A percentile compares a stretch with the other conserved stretches of the same genome.
Evolutionary conservation across 83 land plant species (phyloP).

Genomic region (Isoetes engelmannii): DNA sequence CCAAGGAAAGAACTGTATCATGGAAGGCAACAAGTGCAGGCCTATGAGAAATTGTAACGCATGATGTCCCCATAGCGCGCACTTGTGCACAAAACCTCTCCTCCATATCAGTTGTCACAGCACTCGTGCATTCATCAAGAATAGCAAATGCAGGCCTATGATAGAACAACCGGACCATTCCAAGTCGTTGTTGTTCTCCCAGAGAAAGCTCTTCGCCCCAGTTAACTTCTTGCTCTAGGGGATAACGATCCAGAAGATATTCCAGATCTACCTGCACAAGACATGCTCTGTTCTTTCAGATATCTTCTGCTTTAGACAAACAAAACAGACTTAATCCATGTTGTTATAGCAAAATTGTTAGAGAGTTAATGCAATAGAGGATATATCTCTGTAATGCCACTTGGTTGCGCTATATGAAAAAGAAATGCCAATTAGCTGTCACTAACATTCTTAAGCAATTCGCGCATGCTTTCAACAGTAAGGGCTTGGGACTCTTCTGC

Average conservation of each 20-base stretch:
- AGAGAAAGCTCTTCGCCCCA: slow-evolving; percentile 99
- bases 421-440: neutral
- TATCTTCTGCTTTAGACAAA: too few species aligned
- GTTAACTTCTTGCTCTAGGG: slow-evolving; percentile 66
- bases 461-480: slow-evolving; percentile 69
- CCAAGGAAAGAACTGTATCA: slow-evolving; percentile 89
- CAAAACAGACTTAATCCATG: too few species aligned
- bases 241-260: slow-evolving; percentile 86
- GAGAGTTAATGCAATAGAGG: too few species aligned
- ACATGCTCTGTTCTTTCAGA: too few species aligned
- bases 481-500: slow-evolving; percentile 67
- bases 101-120: slow-evolving; percentile 99
- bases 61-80: slow-evolving; percentile 96
- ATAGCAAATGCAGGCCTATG: slow-evolving; percentile 96
- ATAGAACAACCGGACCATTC: slow-evolving; percentile 95
- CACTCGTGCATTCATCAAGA: slow-evolving; percentile 99
- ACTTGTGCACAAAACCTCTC: slow-evolving; percentile 95
- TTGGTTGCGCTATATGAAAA: too few species aligned
- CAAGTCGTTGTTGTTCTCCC: slow-evolving; percentile 93
- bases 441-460: slow-evolving; percentile 75
- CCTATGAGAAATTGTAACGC: slow-evolving; percentile 96
- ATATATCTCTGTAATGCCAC: too few species aligned
- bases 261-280: slow-evolving; percentile 81
- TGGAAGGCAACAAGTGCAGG: slow-evolving; percentile 99
- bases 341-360: too few species aligned